Percentiles rank a stretch among this genome's conserved stretches.
Conservation (phyloP, 2,329 filamentous ascomycete species). For the Achaetomium macrosporum region DNA sequence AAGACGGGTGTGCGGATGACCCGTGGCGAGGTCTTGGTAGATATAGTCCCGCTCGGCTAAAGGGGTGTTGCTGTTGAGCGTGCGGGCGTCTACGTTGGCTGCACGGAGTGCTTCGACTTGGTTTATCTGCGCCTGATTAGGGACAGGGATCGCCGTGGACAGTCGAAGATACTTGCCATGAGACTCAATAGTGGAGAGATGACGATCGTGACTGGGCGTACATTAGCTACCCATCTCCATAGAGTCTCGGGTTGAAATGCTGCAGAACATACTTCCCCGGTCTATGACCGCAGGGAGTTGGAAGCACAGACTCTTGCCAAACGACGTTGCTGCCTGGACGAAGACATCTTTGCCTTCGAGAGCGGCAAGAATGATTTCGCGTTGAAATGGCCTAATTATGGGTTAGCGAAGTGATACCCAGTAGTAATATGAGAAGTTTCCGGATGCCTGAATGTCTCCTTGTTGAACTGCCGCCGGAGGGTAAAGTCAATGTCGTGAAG, state of each 20-base stretch:
- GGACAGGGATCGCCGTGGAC: background rate
- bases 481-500: constrained; percentile 68
- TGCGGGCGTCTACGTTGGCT: constrained; percentile 72
- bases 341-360: constrained; percentile 85
- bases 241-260: background rate
- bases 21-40: constrained; percentile 75
- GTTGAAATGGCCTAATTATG: constrained; percentile 63
- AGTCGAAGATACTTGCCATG: constrained; percentile 55
- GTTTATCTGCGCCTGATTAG: constrained; percentile 62
- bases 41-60: constrained; percentile 60
- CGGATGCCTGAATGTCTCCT: constrained; percentile 62
- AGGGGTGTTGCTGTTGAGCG: constrained; percentile 79
- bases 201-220: constrained; percentile 68
- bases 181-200: constrained; percentile 83
- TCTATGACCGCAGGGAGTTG: constrained; percentile 86
- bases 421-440: background rate
- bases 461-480: constrained; percentile 66
- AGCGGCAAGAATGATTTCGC: constrained; percentile 79
- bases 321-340: constrained; percentile 82
- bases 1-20: constrained; percentile 75
- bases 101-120: constrained; percentile 76
- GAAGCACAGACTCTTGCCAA: constrained; percentile 91
- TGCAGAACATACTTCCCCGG: constrained; percentile 62
- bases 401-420: background rate
- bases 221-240: background rate